A percentile compares a stretch with the other conserved stretches of the same genome.
phyloP scores from a whole-genome alignment of 2,329 filamentous ascomycete species.

The Capronia coronata region DNA sequence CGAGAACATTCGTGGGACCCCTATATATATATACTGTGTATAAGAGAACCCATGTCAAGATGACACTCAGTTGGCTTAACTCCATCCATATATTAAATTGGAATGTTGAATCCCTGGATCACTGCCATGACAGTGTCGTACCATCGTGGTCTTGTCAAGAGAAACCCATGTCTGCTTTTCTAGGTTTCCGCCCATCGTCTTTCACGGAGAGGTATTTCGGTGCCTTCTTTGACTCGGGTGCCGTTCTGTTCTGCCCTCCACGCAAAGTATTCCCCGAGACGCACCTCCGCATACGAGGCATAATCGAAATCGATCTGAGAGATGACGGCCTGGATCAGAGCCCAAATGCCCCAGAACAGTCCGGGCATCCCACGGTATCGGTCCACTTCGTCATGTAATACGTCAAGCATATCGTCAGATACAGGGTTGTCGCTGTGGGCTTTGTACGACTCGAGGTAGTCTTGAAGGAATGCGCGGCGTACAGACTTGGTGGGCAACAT shows the following conservation, averaged over 20 bases:
- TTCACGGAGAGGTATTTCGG: conserved; percentile 67
- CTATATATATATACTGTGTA: no score
- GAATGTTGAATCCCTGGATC: no score
- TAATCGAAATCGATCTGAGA: conserved; percentile 97
- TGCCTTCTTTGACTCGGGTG: conserved; percentile 47
- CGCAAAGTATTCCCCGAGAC: conserved; percentile 85
- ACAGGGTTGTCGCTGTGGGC: conserved; percentile 43
- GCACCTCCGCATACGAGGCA: conserved; percentile 75
- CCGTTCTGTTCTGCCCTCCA: conserved; percentile 69
- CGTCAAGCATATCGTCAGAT: conserved; percentile 50
- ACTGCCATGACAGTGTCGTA: no score
- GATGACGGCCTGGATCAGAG: conserved; percentile 86
- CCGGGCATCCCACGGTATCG: conserved; percentile 81
- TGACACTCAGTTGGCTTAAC: no score
- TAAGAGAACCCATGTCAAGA: no score
- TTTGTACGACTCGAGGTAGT: conserved; percentile 75
- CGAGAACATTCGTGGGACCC: no score
- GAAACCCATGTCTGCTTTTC: neutral
- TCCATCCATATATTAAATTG: neutral
- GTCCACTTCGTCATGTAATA: conserved; percentile 75
- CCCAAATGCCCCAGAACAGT: conserved; percentile 87
- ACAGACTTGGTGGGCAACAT: conserved; percentile 72
- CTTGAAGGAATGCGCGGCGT: conserved; percentile 70
- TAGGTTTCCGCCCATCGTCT: conserved; percentile 63
- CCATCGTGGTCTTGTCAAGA: no score